Evolutionary conservation across 805 yeast genomes (phyloP).

Genomic region (Hanseniaspora lindneri): DNA sequence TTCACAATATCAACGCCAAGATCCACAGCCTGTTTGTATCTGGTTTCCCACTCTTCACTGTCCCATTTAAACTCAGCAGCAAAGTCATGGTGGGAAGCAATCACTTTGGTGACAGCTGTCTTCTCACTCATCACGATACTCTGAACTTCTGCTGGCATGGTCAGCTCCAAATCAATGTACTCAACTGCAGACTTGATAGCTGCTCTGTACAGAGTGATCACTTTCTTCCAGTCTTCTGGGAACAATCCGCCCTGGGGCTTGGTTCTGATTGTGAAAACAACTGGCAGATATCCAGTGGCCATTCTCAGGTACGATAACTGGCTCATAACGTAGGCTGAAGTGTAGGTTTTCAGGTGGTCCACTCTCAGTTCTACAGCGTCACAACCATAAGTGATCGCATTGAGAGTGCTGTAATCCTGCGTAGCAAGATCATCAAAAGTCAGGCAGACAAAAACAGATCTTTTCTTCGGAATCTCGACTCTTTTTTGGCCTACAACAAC

Average conservation of each 20-base stretch:
- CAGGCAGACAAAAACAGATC: slow-evolving; percentile 63
- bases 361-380: slow-evolving; percentile 77
- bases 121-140: slow-evolving; percentile 41
- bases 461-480: slow-evolving; percentile 26
- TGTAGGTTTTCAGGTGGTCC: slow-evolving; percentile 47
- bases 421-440: slow-evolving; percentile 50
- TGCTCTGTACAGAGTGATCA: slow-evolving; percentile 41
- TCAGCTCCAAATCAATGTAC: slow-evolving; percentile 67
- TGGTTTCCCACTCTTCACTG: slow-evolving; percentile 59
- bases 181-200: slow-evolving; percentile 73
- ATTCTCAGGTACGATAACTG: slow-evolving; percentile 63
- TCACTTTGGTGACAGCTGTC: slow-evolving; percentile 48
- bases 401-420: slow-evolving; percentile 34
- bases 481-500: slow-evolving; percentile 47
- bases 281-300: slow-evolving; percentile 51
- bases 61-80: slow-evolving; percentile 53
- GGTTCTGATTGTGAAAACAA: slow-evolving; percentile 71
- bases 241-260: slow-evolving; percentile 71
- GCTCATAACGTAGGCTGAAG: slow-evolving; percentile 48
- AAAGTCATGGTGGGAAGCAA: slow-evolving; percentile 76
- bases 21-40: slow-evolving; percentile 53
- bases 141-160: slow-evolving; percentile 47
- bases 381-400: slow-evolving; percentile 51
- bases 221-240: slow-evolving; percentile 44
- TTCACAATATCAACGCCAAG: slow-evolving; percentile 64